A percentile compares a stretch with the other conserved stretches of the same genome.
Evolutionary conservation across 495 filamentous ascomycete genomes (phyloP).

Genomic region (Aspergillus carlsbadensis): DNA sequence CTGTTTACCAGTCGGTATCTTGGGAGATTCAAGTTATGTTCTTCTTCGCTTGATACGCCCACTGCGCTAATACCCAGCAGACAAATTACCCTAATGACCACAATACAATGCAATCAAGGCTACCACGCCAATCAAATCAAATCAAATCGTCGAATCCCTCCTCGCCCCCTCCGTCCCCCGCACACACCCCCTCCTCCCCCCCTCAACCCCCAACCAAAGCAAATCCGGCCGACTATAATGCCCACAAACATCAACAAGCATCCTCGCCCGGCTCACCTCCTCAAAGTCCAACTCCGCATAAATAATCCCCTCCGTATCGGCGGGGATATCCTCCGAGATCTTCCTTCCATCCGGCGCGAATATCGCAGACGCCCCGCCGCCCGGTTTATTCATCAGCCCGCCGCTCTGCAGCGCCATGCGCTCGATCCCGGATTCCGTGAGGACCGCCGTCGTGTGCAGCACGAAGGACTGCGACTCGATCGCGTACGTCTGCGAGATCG

Average conservation of each 20-base stretch:
- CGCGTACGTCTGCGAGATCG: conserved; percentile 47
- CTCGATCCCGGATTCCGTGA: conserved; percentile 44
- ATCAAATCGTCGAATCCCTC: no score
- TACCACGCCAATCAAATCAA: no score
- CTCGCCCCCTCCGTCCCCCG: no score
- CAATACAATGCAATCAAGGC: no score
- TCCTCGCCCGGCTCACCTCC: conserved; percentile 30
- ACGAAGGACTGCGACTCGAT: conserved; percentile 54
- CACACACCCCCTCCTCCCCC: no score
- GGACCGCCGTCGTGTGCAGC: conserved; percentile 45
- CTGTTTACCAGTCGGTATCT: no score
- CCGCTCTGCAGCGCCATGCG: conserved; percentile 33
- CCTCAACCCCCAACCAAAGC: conserved; percentile 45
- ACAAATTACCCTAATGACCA: no score
- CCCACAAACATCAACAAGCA: conserved; percentile 45
- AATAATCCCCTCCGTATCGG: conserved; percentile 42
- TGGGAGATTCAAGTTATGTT: no score
- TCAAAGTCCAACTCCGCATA: conserved; percentile 48
- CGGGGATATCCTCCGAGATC: conserved; percentile 35
- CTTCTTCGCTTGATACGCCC: no score
- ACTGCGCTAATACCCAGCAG: no score
- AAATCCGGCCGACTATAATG: conserved; percentile 57
- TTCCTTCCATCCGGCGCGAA: conserved; percentile 54
- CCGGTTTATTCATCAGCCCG: conserved; percentile 33
- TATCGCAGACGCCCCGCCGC: conserved; percentile 49